Evolutionary conservation across 2,329 filamentous ascomycete species (phyloP), one percentile per base, ranked within the genome.

Genomic region (Cytospora piceicola): DNA sequence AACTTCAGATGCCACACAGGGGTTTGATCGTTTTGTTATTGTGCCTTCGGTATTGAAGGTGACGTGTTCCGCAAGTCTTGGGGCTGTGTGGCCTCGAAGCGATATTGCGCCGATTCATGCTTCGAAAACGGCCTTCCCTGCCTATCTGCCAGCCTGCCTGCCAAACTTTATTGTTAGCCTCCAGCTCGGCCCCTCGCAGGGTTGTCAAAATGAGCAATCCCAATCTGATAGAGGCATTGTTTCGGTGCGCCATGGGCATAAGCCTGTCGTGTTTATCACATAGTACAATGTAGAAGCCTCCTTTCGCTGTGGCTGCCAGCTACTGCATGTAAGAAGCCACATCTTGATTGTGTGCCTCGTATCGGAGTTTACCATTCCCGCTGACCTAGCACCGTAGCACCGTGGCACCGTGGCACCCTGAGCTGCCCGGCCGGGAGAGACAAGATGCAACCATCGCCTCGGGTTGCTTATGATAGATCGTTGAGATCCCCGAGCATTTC

Each of bases 321-420:
- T 64, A 64, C 56, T 60, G 61, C 52, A 61, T 22, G 51, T n/a
- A 46, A 29, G n/a, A 34, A 24, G 34, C 60, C 32, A 9, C 29
- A 49, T 22, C 49, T 36, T 53, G 53, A 52, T 24, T 55, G 61
- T 67, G 65, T 67, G 61, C 42, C 61, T 67, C 65, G 65, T 67
- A 67, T 67, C 57, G 56, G 34, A 36, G 34, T 36, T 36, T 36
- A 36, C 12, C 34, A 30, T 15, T 17, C 24, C 20, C 52, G 12
- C 57, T 36, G 32, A 2, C 32, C 32, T 11, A 36, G 32, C 32
- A 36, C n/a, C n/a, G n/a, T n/a, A n/a, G n/a, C n/a, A n/a, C n/a
- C n/a, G n/a, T n/a, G n/a, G n/a, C n/a, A n/a, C n/a, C n/a, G n/a
- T n/a, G n/a, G n/a, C n/a, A n/a, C n/a, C 20, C 8, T 4, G 9